Base-by-base conservation (phyloP, 2,329 filamentous ascomycete genomes). In the Ceratocystis albifundus region DNA sequence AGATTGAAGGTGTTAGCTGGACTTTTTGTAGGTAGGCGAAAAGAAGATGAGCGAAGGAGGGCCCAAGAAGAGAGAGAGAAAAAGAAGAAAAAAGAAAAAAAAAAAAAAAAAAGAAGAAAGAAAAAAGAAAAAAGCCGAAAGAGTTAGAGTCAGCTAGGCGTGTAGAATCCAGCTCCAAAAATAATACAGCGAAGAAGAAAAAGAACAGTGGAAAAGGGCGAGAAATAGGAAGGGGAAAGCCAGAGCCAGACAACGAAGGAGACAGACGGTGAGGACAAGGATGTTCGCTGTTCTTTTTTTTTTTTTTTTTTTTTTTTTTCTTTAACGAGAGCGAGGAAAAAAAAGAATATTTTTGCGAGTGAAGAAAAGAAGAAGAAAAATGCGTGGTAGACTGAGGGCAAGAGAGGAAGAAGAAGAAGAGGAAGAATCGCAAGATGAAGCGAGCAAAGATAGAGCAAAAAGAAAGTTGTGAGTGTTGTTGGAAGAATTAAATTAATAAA, bases 221-320 rank as follows among this genome's bases (percentile, higher is more conserved):
- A 57, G 53, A 30, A 32, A 57, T 57, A 20, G 22, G 22, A 57
- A 30, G 55, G 15, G 55, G 36, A 59, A n/a, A n/a, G n/a, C n/a
- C n/a, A n/a, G n/a, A 59, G 55, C 55, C 55, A 59, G 55, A 59
- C 55, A 59, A n/a, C 55, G 55, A 32, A 30, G 50, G 25, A 57
- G 55, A 59, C 22, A n/a, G 55, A n/a, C 25, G 17, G 55, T 59
- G 17, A 59, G 55, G 55, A 36, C 55, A 59, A 59, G 55, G 55
- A 59, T 59, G 30, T 32, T 25, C 20, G 50, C 17, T 55, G 50
- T 28, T 55, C 20, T 17, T n/a, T 28, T 30, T 59, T 17, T 2
- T 53, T 53, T 53, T 30, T 59, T 17, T 2, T 53, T 53, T 53
- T 28, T 55, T 8, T 17, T n/a, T 28, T 30, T 59, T 17, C 4